Evolutionary conservation across 345 rosid species (phyloP), one percentile per base, ranked within the genome.

Genomic region (Eucalyptus fibrosa): DNA sequence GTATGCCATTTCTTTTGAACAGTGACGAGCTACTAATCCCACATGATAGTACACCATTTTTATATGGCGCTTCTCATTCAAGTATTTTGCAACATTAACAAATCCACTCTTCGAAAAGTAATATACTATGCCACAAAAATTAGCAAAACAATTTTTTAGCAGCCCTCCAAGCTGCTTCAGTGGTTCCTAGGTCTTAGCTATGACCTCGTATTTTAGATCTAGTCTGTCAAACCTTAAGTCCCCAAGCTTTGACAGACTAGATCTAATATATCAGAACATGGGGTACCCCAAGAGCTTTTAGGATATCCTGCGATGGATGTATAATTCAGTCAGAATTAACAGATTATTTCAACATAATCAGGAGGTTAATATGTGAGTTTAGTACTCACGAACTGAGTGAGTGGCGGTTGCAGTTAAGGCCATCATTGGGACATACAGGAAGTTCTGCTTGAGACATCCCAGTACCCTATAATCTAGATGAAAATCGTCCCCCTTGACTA

Each of bases 381-480:
- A 59, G 77, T 91, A 97, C 97, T 94, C 92, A 85, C 98, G 96
- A 90, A 97, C 98, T 83, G 97, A 87, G 12, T 94, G 93, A 87
- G 98, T 96, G 86, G 99, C 98, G 12, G 99, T 97, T 88, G 99
- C 98, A 91, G 98, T 95, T 91, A 97, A 94, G 50, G 99, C 99
- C 95, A 94, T 95, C 89, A 97, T 91, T 21, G 99, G 96, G 88
- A 94, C 96, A 93, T 92, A 44, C 2, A 2, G 45, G 8, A 44
- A 44, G 9, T 8, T 44, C 9, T 44, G 9, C 45, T 44, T 44
- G 45, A 44, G 45, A 44, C 45, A 44, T 88, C 98, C 98, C 87
- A 96, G 91, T 55, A 92, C 95, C 89, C 98, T 94, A 92, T 97
- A 97, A 89, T 96, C 99, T 89, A 98, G 99, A 87, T 97, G 96